Percentiles rank a stretch among this genome's conserved stretches.
These are phyloP conservation scores for Cerioporus squamosus DNA, from an alignment of 1,284 basidiomycete species.

Conservation along the genomic window DNA sequence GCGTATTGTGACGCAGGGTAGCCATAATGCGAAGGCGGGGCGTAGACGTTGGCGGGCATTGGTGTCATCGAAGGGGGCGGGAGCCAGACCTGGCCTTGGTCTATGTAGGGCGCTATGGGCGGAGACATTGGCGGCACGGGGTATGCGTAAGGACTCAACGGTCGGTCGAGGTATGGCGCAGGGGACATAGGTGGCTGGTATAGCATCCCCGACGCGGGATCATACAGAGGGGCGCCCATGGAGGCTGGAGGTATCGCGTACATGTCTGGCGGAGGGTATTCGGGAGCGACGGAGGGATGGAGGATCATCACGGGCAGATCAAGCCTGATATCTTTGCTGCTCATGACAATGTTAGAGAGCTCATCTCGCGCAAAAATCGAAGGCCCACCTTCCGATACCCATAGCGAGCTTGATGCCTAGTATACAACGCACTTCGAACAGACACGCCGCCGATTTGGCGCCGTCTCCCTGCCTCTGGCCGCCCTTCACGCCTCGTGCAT, in stretches of 20 bases:
- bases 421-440: conserved; percentile 69
- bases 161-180: conserved; percentile 25
- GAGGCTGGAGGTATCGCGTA: conserved; percentile 18
- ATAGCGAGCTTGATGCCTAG: conserved; percentile 60
- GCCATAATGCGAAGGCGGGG: conserved; percentile 33
- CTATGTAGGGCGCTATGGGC: conserved; percentile 42
- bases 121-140: conserved; percentile 40
- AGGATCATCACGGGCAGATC: conserved; percentile 66
- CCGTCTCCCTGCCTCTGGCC: conserved; percentile 45
- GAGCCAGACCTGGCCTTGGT: conserved; percentile 54
- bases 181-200: conserved; percentile 32
- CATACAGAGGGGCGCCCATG: conserved; percentile 19
- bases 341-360: conserved; percentile 1
- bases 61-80: conserved; percentile 39
- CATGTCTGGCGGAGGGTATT: conserved; percentile 32
- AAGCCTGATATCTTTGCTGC: conserved; percentile 70
- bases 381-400: conserved; percentile 65
- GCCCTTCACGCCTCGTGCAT: conserved; percentile 64
- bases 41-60: conserved; percentile 23
- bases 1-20: conserved; percentile 32
- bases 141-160: conserved; percentile 39
- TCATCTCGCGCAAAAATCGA: not conserved
- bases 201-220: conserved; percentile 18
- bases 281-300: conserved; percentile 60
- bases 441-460: conserved; percentile 43